These are phyloP conservation scores for Scopulariopsis brevicaulis DNA, from an alignment of 2,329 filamentous ascomycete genomes.

Conservation along the genomic window DNA sequence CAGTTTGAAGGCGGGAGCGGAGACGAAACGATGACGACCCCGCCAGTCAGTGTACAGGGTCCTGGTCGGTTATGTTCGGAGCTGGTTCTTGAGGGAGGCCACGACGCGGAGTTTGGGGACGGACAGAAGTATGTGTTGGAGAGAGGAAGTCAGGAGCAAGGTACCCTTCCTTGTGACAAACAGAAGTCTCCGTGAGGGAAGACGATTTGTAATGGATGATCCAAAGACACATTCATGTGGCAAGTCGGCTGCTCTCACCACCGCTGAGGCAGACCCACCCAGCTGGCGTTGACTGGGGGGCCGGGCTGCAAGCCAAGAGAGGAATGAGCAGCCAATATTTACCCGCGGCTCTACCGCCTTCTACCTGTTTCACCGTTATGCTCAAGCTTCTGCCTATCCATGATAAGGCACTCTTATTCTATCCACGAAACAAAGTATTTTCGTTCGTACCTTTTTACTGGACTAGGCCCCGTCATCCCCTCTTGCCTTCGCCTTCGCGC, in stretches of 20 bases:
- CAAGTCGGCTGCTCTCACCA: neutral
- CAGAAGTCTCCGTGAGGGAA: neutral
- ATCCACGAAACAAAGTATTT: no score
- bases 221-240: neutral
- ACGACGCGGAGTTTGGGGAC: neutral
- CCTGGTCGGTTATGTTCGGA: neutral
- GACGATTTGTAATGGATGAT: neutral
- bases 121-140: neutral
- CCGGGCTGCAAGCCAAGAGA: neutral
- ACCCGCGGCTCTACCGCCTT: neutral
- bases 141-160: neutral
- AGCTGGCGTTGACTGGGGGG: neutral
- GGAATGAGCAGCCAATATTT: neutral
- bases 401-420: no score
- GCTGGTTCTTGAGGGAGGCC: neutral
- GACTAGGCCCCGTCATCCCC: no score
- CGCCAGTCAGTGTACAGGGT: neutral
- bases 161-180: neutral
- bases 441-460: no score
- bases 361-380: neutral
- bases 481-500: no score
- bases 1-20: neutral
- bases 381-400: no score
- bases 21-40: conserved; percentile 1
- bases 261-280: neutral